These are phyloP conservation scores for Myxozyma sirexii DNA, from an alignment of 805 yeast species.

Conservation along the genomic window DNA sequence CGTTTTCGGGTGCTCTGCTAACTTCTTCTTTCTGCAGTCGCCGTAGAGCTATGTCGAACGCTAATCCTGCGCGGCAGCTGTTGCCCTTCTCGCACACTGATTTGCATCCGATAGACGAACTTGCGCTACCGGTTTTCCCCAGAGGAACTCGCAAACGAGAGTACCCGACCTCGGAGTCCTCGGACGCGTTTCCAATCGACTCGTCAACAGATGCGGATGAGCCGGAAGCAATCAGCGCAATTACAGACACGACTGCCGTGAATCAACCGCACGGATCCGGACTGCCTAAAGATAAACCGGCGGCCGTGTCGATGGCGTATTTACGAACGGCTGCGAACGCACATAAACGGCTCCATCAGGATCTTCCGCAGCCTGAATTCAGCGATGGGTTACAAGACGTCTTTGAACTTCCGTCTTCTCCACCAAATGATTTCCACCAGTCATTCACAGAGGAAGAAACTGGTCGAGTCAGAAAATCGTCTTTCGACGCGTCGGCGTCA, in stretches of 20 bases:
- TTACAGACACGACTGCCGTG: not conserved
- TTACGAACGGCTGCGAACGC: conserved; percentile 5
- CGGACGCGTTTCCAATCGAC: conserved; percentile 12
- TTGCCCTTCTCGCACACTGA: conserved; percentile 32
- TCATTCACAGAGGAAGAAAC: conserved; percentile 10
- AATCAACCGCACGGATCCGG: not conserved
- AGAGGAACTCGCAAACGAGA: conserved; percentile 29
- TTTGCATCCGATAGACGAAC: conserved; percentile 21
- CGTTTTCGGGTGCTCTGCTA: too few species aligned
- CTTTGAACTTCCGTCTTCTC: conserved; percentile 29
- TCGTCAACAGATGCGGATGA: conserved; percentile 18
- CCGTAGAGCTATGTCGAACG: not conserved
- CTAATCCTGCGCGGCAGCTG: conserved; percentile 11
- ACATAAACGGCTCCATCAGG: conserved; percentile 14
- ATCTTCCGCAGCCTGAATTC: conserved; percentile 3
- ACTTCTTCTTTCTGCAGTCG: not conserved
- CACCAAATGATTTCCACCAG: conserved; percentile 22
- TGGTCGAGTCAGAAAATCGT: not conserved
- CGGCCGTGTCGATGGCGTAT: not conserved
- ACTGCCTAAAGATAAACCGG: not conserved
- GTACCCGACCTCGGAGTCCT: conserved; percentile 32
- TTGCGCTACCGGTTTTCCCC: conserved; percentile 22
- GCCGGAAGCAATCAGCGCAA: not conserved
- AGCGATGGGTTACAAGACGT: conserved; percentile 17
- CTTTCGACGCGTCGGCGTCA: conserved; percentile 2